A percentile compares a stretch with the other conserved stretches of the same genome.
phyloP scores from a whole-genome alignment of 2,329 filamentous ascomycete species.

The Botrytis galanthina region DNA sequence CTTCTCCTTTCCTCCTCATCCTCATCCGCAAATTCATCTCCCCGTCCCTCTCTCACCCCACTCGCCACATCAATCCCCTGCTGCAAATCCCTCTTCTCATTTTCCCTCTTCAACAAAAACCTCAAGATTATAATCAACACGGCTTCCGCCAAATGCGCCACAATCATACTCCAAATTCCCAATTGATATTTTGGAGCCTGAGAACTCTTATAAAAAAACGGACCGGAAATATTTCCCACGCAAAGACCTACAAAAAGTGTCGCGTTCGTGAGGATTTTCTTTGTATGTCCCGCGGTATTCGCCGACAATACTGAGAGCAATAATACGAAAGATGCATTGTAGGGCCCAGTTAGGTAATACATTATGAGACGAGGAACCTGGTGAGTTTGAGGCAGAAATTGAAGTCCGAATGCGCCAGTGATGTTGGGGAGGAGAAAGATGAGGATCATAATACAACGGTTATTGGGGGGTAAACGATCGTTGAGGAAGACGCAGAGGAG shows the following conservation, averaged over 20 bases:
- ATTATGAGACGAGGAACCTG: constrained; percentile 49
- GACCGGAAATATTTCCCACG: constrained; percentile 50
- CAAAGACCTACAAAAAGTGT: constrained; percentile 47
- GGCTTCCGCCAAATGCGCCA: constrained; percentile 1
- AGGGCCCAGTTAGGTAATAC: constrained; percentile 44
- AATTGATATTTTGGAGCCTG: constrained; percentile 8
- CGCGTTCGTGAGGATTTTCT: constrained; percentile 47
- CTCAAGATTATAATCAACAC: not conserved
- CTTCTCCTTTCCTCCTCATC: constrained; percentile 13
- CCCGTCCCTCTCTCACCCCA: not conserved
- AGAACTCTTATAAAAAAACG: constrained; percentile 25
- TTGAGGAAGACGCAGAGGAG: constrained; percentile 35
- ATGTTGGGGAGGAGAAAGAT: constrained; percentile 55
- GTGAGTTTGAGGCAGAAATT: constrained; percentile 43
- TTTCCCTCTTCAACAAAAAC: constrained; percentile 1
- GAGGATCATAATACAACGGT: constrained; percentile 42
- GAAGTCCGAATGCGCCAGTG: constrained; percentile 51
- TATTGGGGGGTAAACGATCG: constrained; percentile 48
- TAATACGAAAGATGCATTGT: constrained; percentile 25
- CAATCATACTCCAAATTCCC: constrained; percentile 13
- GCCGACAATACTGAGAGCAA: constrained; percentile 48
- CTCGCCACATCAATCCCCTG: not conserved
- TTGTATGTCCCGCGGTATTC: constrained; percentile 57
- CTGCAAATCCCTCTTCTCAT: not conserved
- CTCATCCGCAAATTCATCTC: not conserved